Percentiles rank a stretch among this genome's conserved stretches.
Evolutionary conservation across 1,139 yeast species (phyloP).

Genomic region (Spathaspora jeffriesii): DNA sequence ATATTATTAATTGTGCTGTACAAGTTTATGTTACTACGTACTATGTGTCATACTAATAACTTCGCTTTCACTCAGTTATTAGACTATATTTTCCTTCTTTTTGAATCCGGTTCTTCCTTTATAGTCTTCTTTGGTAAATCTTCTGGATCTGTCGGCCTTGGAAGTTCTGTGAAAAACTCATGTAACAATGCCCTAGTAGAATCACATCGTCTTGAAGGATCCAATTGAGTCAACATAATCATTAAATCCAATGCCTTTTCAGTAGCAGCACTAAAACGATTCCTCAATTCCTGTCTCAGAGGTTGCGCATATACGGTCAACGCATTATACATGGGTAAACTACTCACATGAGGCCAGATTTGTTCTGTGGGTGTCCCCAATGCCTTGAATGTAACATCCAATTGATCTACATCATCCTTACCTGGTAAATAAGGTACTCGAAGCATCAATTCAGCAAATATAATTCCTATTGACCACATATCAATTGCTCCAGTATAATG

Average conservation of each 20-base stretch:
- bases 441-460: slow-evolving; percentile 95
- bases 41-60: no score
- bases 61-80: neutral
- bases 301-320: slow-evolving; percentile 82
- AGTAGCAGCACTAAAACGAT: slow-evolving; percentile 89
- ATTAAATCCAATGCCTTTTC: slow-evolving; percentile 80
- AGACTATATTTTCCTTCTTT: slow-evolving; percentile 17
- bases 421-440: slow-evolving; percentile 96
- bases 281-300: slow-evolving; percentile 75
- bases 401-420: slow-evolving; percentile 83
- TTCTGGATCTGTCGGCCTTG: slow-evolving; percentile 74
- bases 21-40: no score
- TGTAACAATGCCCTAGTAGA: slow-evolving; percentile 67
- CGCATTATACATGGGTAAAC: slow-evolving; percentile 74
- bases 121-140: slow-evolving; percentile 52
- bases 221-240: slow-evolving; percentile 71
- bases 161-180: slow-evolving; percentile 71
- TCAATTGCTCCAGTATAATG: slow-evolving; percentile 91
- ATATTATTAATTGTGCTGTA: no score
- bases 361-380: slow-evolving; percentile 94
- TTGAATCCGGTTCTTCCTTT: slow-evolving; percentile 22
- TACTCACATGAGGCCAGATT: slow-evolving; percentile 88
- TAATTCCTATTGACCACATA: slow-evolving; percentile 92
- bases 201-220: slow-evolving; percentile 73
- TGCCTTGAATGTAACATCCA: slow-evolving; percentile 90